Base-by-base conservation (phyloP, 441 rosid species). In the Erodium trifolium region DNA sequence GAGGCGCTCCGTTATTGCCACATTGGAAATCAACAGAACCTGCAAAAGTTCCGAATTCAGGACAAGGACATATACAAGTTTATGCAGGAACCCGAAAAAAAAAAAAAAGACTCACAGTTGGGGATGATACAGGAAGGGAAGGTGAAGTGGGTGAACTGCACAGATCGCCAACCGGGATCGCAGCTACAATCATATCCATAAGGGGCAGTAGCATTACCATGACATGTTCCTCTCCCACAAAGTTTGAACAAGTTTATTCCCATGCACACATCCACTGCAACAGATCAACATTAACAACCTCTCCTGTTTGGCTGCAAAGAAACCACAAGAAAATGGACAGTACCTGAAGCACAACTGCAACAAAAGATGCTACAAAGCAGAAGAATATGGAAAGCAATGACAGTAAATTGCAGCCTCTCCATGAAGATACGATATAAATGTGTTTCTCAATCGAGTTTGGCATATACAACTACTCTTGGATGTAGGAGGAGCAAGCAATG, bases 151-250 rank as follows among this genome's bases (percentile, higher is more conserved):
- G 17, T 2, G 1, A 51, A 5, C 8, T 51, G 59, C 18, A 51
- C 1, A 0, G 17, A 17, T 16, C 18, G 14, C 60, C 88, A 86
- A 34, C 87, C 87, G 71, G 83, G 34, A 49, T 72, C 1, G 67
- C 90, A 86, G n/a, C 53, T 45, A 68, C 88, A 84, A 0, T 80
- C 81, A 72, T 77, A 53, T 2, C 79, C 78, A 3, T 23, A 43
- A 11, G 59, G 0, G 16, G 71, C 37, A 55, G 19, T n/a, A 8
- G 62, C 1, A 49, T 27, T 64, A 1, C 68, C 37, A 67, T n/a
- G 53, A 69, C 90, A 86, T 51, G 68, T 73, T 67, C 88, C 88
- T 75, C 74, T 66, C 64, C 80, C 86, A 62, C 88, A 84, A 10
- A 53, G 18, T 6, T 53, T 14, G 0, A 14, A 53, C 9, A 3